Conservation (phyloP, 148 eudicot genomes). For the Mesembryanthemum crystallinum region DNA sequence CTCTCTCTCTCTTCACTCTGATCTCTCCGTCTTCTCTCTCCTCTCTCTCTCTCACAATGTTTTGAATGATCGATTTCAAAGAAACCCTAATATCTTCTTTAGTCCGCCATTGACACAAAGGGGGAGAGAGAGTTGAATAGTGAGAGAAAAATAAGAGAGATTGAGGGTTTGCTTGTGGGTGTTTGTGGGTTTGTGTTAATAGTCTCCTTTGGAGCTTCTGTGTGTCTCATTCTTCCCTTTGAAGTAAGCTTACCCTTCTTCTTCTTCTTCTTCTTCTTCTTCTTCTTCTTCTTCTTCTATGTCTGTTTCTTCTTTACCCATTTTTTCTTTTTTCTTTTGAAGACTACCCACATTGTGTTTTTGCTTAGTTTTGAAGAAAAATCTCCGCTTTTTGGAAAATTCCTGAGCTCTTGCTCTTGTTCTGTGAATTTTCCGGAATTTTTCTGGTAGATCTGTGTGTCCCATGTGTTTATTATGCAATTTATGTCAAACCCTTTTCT, state of each 20-base stretch:
- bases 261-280: slow-evolving; percentile 1
- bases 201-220: slow-evolving; percentile 24
- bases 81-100: slow-evolving; percentile 34
- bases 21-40: neutral
- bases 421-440: slow-evolving; percentile 1
- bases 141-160: neutral
- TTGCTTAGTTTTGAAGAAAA: neutral
- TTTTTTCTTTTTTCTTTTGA: neutral
- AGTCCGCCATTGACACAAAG: slow-evolving; percentile 13
- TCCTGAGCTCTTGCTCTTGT: neutral
- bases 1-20: neutral
- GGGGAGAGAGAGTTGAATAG: no score
- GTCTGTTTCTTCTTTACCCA: neutral
- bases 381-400: neutral
- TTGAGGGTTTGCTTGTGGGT: no score
- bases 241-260: slow-evolving; percentile 22
- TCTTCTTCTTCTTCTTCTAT: neutral
- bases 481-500: slow-evolving; percentile 9
- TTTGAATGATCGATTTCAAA: slow-evolving; percentile 19
- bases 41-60: slow-evolving; percentile 19
- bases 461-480: neutral
- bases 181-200: neutral
- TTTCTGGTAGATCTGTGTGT: slow-evolving; percentile 26
- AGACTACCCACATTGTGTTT: slow-evolving; percentile 30
- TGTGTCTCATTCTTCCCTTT: slow-evolving; percentile 26